Base-by-base conservation (phyloP, 805 yeast genomes). In the Ogataea philodendri region DNA sequence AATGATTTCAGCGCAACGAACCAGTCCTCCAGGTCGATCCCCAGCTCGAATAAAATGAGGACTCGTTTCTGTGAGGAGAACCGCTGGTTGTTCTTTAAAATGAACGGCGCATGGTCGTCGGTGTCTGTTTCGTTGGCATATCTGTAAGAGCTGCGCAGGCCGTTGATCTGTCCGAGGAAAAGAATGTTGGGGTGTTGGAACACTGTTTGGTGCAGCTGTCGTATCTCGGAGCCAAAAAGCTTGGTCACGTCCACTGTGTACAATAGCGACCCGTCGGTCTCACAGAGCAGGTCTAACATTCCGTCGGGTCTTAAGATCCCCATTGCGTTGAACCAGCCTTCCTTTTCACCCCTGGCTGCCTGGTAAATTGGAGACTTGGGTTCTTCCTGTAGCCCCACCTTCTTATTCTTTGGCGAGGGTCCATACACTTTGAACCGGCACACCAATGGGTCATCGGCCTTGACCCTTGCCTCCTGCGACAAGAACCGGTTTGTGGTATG, bases 21-120 rank as follows among this genome's bases (percentile, higher is more conserved):
- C 89, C 93, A 83, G 53, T 81, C 88, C 51, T 82, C 89, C 26
- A 82, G 63, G 55, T 82, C 89, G 15, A 78, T 76, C 46, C 75
- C 76, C 25, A 78, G 61, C 3, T 85, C 83, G 44, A 83, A 83
- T 44, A 74, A 76, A 31, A 83, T 62, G 15, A 81, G 59, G 3
- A 79, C 63, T 32, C 81, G 35, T 23, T 34, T 38, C 9, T 47
- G 32, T 11, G 32, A 21, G 7, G 39, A 16, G 20, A 34, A 27
- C 25, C 44, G 35, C 22, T 41, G 48, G 21, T 35, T 29, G 30
- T 39, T 18, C 28, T 28, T 32, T 26, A 28, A 13, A 9, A 51
- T 35, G 15, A 42, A 33, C 2, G 31, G 14, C 7, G 37, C 41
- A 4, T 25, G 18, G 13, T 41, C 42, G 6, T 37, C 40, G 2